These are phyloP conservation scores for Lipomyces spencermartinsiae DNA, from an alignment of 805 yeast genomes.

Conservation along the genomic window DNA sequence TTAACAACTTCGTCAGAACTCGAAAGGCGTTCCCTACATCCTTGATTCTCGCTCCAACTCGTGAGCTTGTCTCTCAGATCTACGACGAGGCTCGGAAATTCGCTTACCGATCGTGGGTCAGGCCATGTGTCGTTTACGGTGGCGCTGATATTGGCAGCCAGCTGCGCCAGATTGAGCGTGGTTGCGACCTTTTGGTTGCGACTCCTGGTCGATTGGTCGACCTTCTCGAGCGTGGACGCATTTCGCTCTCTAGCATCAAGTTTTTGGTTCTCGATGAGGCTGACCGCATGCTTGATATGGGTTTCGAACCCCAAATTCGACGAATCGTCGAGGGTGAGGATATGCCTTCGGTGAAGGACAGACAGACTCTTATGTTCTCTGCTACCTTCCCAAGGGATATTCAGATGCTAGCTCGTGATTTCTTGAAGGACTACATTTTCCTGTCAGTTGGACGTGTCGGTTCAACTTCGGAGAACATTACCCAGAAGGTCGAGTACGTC, in stretches of 20 bases:
- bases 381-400: slow-evolving; percentile 99
- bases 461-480: slow-evolving; percentile 97
- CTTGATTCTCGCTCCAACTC: slow-evolving; percentile 95
- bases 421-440: slow-evolving; percentile 93
- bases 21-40: slow-evolving; percentile 93
- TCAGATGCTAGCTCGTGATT: slow-evolving; percentile 96
- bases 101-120: slow-evolving; percentile 97
- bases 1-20: slow-evolving; percentile 51
- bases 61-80: slow-evolving; percentile 98
- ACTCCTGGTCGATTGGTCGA: slow-evolving; percentile 99
- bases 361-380: slow-evolving; percentile 98
- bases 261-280: slow-evolving; percentile 98
- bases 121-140: slow-evolving; percentile 95
- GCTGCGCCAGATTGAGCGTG: slow-evolving; percentile 85
- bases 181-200: slow-evolving; percentile 96
- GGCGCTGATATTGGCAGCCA: slow-evolving; percentile 94
- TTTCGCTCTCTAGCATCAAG: slow-evolving; percentile 86
- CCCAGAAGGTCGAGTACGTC: slow-evolving; percentile 90
- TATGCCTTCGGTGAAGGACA: slow-evolving; percentile 88
- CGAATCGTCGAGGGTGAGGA: slow-evolving; percentile 97
- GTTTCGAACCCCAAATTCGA: slow-evolving; percentile 99
- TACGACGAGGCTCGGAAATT: slow-evolving; percentile 95
- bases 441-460: slow-evolving; percentile 99
- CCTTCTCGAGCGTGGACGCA: slow-evolving; percentile 91
- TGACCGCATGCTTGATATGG: slow-evolving; percentile 99